Evolutionary conservation across 2,329 filamentous ascomycete species (phyloP).

Genomic region (Colletotrichum orchidophilum): DNA sequence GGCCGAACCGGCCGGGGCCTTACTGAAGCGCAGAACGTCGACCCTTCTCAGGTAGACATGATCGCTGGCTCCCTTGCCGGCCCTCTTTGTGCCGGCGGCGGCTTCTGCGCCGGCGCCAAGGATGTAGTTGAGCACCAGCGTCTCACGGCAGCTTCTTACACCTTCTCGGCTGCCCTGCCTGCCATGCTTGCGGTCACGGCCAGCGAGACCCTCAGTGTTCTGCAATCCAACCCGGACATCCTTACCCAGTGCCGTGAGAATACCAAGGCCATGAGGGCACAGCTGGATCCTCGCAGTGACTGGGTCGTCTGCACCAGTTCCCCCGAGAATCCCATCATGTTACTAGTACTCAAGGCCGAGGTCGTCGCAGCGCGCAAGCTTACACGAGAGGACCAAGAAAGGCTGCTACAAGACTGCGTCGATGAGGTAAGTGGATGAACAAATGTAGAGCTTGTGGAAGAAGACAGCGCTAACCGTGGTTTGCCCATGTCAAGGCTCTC

Average conservation of each 20-base stretch:
- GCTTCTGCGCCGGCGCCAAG: slow-evolving; percentile 91
- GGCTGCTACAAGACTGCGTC: slow-evolving; percentile 87
- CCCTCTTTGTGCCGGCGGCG: slow-evolving; percentile 89
- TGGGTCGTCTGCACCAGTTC: slow-evolving; percentile 88
- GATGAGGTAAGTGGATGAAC: slow-evolving; percentile 77
- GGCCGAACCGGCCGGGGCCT: slow-evolving; percentile 91
- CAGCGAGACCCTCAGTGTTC: slow-evolving; percentile 85
- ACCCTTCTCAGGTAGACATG: slow-evolving; percentile 94
- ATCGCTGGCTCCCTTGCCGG: slow-evolving; percentile 93
- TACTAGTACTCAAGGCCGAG: slow-evolving; percentile 85
- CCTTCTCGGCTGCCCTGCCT: slow-evolving; percentile 93
- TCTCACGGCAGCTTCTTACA: slow-evolving; percentile 91
- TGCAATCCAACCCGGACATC: slow-evolving; percentile 88
- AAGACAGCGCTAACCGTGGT: slow-evolving; percentile 9
- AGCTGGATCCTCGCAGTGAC: slow-evolving; percentile 92
- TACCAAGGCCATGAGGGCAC: slow-evolving; percentile 83
- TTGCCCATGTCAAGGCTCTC: slow-evolving; percentile 68
- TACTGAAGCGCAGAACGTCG: slow-evolving; percentile 96
- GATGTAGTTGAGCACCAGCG: slow-evolving; percentile 97
- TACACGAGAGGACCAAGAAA: slow-evolving; percentile 80
- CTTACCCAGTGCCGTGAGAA: slow-evolving; percentile 84
- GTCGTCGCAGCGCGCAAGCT: slow-evolving; percentile 77
- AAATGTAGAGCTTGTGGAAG: not conserved
- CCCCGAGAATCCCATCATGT: slow-evolving; percentile 85
- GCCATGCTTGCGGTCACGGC: slow-evolving; percentile 96